Conservation (phyloP, 1,139 yeast genomes). For the Waltiozyma sp. region DNA sequence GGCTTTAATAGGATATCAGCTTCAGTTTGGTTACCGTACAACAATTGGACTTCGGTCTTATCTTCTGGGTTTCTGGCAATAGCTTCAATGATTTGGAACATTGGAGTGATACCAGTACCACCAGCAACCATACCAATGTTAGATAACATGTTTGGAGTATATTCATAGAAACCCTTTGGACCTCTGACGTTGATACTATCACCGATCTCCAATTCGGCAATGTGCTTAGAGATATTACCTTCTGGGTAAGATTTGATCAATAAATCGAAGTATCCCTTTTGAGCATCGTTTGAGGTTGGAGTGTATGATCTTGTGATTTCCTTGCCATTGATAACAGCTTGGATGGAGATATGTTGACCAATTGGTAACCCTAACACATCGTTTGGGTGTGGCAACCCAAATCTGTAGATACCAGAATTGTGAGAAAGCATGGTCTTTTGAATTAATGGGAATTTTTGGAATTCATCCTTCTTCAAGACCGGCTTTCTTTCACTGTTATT, state of each 20-base stretch:
- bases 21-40: constrained; percentile 71
- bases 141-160: constrained; percentile 69
- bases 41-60: constrained; percentile 56
- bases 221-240: constrained; percentile 77
- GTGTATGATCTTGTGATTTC: constrained; percentile 88
- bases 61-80: constrained; percentile 64
- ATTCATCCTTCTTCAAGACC: constrained; percentile 42
- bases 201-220: constrained; percentile 60
- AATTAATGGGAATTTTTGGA: constrained; percentile 73
- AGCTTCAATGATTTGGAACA: constrained; percentile 80
- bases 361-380: constrained; percentile 84
- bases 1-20: constrained; percentile 72
- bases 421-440: constrained; percentile 71
- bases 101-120: constrained; percentile 93
- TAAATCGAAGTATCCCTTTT: constrained; percentile 80
- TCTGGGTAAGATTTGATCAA: constrained; percentile 86
- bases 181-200: constrained; percentile 72
- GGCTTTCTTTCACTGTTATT: constrained; percentile 7
- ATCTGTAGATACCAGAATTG: constrained; percentile 77
- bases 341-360: constrained; percentile 84
- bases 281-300: constrained; percentile 81
- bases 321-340: constrained; percentile 67
- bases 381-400: constrained; percentile 66
- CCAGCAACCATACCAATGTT: constrained; percentile 86
- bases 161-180: constrained; percentile 87